phyloP scores from a whole-genome alignment of 2,329 filamentous ascomycete species.

The Dactylellina haptotyla region DNA sequence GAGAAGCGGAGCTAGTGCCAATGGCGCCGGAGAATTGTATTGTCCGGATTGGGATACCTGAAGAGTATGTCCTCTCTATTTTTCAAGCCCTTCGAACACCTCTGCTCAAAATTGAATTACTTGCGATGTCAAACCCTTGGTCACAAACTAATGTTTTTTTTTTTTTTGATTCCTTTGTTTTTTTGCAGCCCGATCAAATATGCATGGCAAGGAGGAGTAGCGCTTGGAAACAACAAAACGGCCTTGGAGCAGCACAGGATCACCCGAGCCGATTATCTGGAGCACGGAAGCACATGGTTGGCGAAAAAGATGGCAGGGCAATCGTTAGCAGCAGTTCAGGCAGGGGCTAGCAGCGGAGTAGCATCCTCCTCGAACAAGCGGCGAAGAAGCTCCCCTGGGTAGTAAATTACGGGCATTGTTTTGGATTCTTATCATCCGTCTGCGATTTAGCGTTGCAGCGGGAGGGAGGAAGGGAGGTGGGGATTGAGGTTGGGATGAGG shows the following conservation, averaged over 20 bases:
- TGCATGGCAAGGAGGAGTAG: slow-evolving; percentile 86
- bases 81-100: slow-evolving; percentile 21
- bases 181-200: slow-evolving; percentile 72
- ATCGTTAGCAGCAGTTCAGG: slow-evolving; percentile 5
- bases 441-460: not conserved
- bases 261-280: slow-evolving; percentile 90
- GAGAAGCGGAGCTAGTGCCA: slow-evolving; percentile 75
- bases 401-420: not conserved
- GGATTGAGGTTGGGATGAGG: too few species aligned
- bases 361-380: slow-evolving; percentile 32
- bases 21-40: slow-evolving; percentile 79
- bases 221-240: slow-evolving; percentile 75
- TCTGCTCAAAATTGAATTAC: not conserved
- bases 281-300: slow-evolving; percentile 80
- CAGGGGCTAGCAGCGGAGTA: slow-evolving; percentile 2
- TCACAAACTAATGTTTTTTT: slow-evolving; percentile 15
- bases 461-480: not conserved
- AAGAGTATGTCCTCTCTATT: slow-evolving; percentile 65
- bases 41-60: slow-evolving; percentile 76
- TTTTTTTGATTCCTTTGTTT: slow-evolving; percentile 5
- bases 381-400: slow-evolving; percentile 41
- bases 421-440: too few species aligned
- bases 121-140: not conserved
- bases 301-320: slow-evolving; percentile 73
- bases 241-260: slow-evolving; percentile 74